Evolutionary conservation across 805 yeast genomes (phyloP), one percentile per base, ranked within the genome.

Genomic region (Candida xiaguanensis): DNA sequence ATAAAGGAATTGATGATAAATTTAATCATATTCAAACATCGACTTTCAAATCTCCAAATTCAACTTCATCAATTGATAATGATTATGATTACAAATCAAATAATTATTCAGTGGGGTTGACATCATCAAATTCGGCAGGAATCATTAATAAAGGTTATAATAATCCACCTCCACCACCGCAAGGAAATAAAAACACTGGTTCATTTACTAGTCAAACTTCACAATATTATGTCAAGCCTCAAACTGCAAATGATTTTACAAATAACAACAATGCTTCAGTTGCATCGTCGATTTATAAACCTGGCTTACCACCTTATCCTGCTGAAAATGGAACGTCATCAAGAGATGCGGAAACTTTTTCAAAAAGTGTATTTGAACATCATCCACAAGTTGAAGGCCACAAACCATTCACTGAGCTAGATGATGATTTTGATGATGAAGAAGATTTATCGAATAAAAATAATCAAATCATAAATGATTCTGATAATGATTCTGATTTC

Each of bases 401-500:
- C 50, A 61, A 61, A 47, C 73, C 73, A 13, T 68, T 66, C 41
- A 65, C 72, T 12, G 74, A 67, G 44, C 48, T 66, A 43, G 61
- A 43, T 24, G 63, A 61, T 43, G 59, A 53, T 26, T 36, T 38
- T 22, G 58, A 51, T 30, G 38, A 40, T 18, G 39, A 40, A 5
- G 48, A 47, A 6, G 34, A 37, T 25, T 11, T 27, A 12, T 11
- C 23, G 1, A 19, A 34, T 22, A 37, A 33, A 17, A 36, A 29
- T 19, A 13, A 35, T 17, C 47, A 38, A 4, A 37, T 38, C 9
- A 29, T 31, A 4, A 24, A 35, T 15, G 39, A 34, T 34, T 67
- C 72, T 1, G 74, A 67, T 44, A 55, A 55, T 23, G 78, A 70
- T 34, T 83, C 91, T 1, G 82, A 81, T 51, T 82, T 85, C 58